Evolutionary conservation across 495 filamentous ascomycete species (phyloP).

Genomic region (Penicillium pancosmium): DNA sequence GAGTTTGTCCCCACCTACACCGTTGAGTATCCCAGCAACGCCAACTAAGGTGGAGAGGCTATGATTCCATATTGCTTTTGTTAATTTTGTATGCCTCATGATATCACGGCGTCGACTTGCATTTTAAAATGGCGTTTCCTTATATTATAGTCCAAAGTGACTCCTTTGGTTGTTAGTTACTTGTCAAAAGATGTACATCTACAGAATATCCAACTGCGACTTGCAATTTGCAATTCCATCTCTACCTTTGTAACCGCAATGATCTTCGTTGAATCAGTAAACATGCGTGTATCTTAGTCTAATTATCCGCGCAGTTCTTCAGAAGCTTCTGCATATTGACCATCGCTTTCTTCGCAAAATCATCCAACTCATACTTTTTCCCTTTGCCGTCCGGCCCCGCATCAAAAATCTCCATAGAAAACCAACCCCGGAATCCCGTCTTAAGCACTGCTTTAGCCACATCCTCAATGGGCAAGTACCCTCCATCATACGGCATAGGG

Average conservation of each 20-base stretch:
- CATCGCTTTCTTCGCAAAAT: constrained; percentile 64
- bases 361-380: constrained; percentile 59
- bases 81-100: constrained; percentile 26
- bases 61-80: constrained; percentile 2
- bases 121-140: constrained; percentile 27
- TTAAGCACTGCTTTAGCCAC: constrained; percentile 66
- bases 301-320: constrained; percentile 39
- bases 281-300: background rate
- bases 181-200: constrained; percentile 13
- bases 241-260: no score
- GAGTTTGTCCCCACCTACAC: constrained; percentile 71
- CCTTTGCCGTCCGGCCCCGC: constrained; percentile 58
- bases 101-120: constrained; percentile 31
- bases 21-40: constrained; percentile 83
- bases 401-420: constrained; percentile 80
- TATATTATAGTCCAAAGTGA: background rate
- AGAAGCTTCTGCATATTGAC: constrained; percentile 56
- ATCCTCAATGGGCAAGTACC: constrained; percentile 70
- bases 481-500: constrained; percentile 70
- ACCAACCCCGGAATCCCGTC: constrained; percentile 74
- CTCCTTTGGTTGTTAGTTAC: constrained; percentile 15
- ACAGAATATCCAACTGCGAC: constrained; percentile 1
- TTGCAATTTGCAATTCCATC: constrained; percentile 1
- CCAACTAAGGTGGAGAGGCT: constrained; percentile 23
- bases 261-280: background rate